Evolutionary conservation across 352 stramenopile species (phyloP).

Genomic region (Halophytophthora batemanensis): DNA sequence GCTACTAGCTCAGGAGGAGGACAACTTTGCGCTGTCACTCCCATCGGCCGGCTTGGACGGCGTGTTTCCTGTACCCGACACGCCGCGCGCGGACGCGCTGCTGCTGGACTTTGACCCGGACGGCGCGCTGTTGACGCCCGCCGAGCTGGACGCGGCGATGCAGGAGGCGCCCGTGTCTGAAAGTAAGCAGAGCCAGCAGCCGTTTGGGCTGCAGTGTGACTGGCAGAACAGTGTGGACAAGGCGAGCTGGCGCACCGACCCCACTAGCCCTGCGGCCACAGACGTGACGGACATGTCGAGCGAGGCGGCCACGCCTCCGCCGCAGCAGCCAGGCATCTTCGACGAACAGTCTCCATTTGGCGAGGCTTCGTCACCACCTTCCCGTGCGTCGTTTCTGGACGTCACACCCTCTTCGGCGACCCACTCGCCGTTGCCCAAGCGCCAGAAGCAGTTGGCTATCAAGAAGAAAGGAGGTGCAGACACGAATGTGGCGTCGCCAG

Average conservation of each 20-base stretch:
- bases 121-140: conserved; percentile 18
- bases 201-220: too few species aligned
- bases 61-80: too few species aligned
- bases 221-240: too few species aligned
- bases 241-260: conserved; percentile 1
- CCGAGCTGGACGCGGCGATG: conserved; percentile 16
- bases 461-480: conserved; percentile 1
- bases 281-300: conserved; percentile 47
- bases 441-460: conserved; percentile 19
- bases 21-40: conserved; percentile 21
- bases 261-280: conserved; percentile 31
- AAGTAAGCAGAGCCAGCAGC: conserved; percentile 19
- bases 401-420: conserved; percentile 3
- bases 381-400: conserved; percentile 8
- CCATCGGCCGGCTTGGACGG: background rate
- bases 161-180: conserved; percentile 14
- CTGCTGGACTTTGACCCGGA: conserved; percentile 44
- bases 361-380: conserved; percentile 18
- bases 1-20: conserved; percentile 44
- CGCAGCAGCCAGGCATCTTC: conserved; percentile 14
- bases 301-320: conserved; percentile 47
- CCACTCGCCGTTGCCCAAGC: conserved; percentile 19
- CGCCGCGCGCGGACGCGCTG: conserved; percentile 8
- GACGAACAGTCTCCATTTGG: too few species aligned
- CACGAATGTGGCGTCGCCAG: background rate